phyloP scores from a whole-genome alignment of 805 yeast species.

The Wickerhamiella lipophila region DNA sequence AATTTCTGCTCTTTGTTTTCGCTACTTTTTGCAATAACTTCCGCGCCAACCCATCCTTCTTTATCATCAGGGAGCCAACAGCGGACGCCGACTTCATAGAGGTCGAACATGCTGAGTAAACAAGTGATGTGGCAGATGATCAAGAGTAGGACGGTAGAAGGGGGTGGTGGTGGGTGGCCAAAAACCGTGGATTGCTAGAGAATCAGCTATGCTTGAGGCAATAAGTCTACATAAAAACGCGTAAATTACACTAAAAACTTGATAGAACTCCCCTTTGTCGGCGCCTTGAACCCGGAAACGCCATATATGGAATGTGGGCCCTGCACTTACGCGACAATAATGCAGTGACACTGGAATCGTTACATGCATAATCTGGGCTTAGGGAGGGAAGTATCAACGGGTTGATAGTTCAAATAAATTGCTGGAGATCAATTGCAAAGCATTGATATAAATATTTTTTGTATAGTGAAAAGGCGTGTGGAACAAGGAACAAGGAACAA shows the following conservation, averaged over 20 bases:
- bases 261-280: no score
- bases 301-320: neutral
- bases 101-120: constrained; percentile 18
- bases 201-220: no score
- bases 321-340: neutral
- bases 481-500: no score
- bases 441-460: neutral
- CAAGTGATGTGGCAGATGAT: constrained; percentile 1
- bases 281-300: neutral
- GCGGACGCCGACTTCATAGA: constrained; percentile 26
- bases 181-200: no score
- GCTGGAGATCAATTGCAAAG: no score
- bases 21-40: constrained; percentile 36
- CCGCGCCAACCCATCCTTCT: constrained; percentile 66
- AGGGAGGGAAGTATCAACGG: neutral
- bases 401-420: no score
- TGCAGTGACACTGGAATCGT: neutral
- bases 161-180: no score
- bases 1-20: constrained; percentile 37
- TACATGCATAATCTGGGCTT: neutral
- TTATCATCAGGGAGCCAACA: constrained; percentile 72
- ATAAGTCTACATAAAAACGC: no score
- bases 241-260: no score
- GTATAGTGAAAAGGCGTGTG: no score
- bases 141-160: neutral